Base-by-base conservation (phyloP, 257 asterid species). In the Ilex aquifolium region DNA sequence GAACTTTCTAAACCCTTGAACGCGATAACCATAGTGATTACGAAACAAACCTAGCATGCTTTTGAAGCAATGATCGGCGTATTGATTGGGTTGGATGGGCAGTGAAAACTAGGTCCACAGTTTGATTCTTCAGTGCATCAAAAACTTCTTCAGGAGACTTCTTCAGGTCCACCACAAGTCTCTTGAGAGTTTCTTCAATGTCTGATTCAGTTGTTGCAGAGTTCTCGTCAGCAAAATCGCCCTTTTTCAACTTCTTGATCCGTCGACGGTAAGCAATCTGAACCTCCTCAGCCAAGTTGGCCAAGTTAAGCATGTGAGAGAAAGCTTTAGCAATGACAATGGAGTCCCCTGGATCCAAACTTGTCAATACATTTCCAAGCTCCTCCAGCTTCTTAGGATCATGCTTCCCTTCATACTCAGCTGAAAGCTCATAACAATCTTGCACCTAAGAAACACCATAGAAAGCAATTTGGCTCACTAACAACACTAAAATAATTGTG, bases 281-380 rank as follows among this genome's bases (percentile, higher is more conserved):
- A 54, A 79, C 85, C 66, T 76, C 85, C 73, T 79, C 85, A 27
- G 85, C 85, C 59, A 79, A 65, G 71, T 79, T 79, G 63, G 79
- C 85, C 55, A 79, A 73, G 77, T 76, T 79, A 69, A 79, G 85
- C 85, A 73, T 79, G 74, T 79, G 79, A 21, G 85, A 79, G 63
- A 79, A 76, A 16, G 85, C 73, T 48, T 79, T 79, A 3, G 85
- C 79, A 58, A 79, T 60, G 44, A 79, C 85, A 52, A 79, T 79
- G n/a, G 85, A 79, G 14, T 79, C 85, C 70, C 85, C 85, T 7
- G 85, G 77, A 73, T 79, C 85, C 71, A 79, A 76, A 49, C 79
- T 72, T 46, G 85, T 79, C 53, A 79, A 58, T 7, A 67, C 64
- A 65, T 48, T 72, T 44, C 85, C 85, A 32, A 79, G 79, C 79